These are phyloP conservation scores for Ogataea glucozyma DNA, from an alignment of 805 yeast species.

Conservation along the genomic window DNA sequence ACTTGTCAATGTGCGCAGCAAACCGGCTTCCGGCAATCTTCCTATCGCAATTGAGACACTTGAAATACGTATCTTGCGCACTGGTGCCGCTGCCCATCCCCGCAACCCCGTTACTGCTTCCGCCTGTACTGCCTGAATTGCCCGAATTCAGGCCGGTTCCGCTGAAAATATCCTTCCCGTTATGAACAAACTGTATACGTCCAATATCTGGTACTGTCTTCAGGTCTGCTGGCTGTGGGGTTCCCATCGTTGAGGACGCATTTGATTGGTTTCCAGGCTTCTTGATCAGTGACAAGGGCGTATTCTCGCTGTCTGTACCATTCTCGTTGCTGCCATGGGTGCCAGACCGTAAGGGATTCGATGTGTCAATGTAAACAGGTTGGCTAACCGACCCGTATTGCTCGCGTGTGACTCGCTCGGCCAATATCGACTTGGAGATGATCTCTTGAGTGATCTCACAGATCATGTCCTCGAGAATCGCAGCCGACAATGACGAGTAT, in stretches of 20 bases:
- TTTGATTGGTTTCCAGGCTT: constrained; percentile 14
- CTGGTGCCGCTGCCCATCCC: constrained; percentile 10
- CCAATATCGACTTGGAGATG: constrained; percentile 30
- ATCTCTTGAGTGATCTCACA: constrained; percentile 37
- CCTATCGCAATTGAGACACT: constrained; percentile 79
- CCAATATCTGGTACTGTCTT: constrained; percentile 32
- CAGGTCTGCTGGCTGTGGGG: constrained; percentile 25
- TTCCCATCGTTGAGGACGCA: constrained; percentile 21
- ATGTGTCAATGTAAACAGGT: constrained; percentile 28
- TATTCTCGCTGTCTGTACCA: constrained; percentile 11
- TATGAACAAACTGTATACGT: constrained; percentile 26
- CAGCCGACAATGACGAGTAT: constrained; percentile 32
- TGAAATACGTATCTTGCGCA: constrained; percentile 52
- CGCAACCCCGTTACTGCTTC: constrained; percentile 13
- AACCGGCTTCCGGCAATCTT: constrained; percentile 88
- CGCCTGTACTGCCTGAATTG: constrained; percentile 9
- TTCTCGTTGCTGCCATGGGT: constrained; percentile 9
- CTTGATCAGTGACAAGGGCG: constrained; percentile 14
- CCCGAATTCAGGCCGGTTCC: constrained; percentile 16
- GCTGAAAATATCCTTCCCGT: constrained; percentile 35
- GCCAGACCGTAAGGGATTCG: constrained; percentile 7
- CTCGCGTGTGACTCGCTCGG: constrained; percentile 33
- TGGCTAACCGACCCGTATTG: constrained; percentile 32
- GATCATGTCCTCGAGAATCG: constrained; percentile 36
- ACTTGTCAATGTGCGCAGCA: constrained; percentile 91